phyloP scores from a whole-genome alignment of 768 basidiomycete genomes.

The Lactifluus echinatus region DNA sequence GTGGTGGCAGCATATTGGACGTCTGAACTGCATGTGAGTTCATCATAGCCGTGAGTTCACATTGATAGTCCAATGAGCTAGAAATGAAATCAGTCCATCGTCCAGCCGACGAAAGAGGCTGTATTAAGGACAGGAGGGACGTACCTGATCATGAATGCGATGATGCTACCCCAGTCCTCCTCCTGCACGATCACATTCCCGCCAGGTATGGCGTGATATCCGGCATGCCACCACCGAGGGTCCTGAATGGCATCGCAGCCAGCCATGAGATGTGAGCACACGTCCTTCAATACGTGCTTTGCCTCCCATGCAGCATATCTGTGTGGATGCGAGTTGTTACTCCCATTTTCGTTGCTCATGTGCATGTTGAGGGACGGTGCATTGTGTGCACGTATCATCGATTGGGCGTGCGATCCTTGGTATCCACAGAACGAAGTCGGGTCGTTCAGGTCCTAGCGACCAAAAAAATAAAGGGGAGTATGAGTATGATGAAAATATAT shows the following conservation, averaged over 20 bases:
- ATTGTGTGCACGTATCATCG: too few relatives aligned
- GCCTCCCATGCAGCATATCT: conserved; percentile 56
- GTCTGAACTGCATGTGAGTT: not conserved
- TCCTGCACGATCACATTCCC: conserved; percentile 59
- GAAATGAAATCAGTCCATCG: conserved; percentile 4
- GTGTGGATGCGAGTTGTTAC: too few relatives aligned
- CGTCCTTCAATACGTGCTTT: conserved; percentile 44
- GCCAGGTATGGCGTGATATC: conserved; percentile 57
- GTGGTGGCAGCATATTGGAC: not conserved
- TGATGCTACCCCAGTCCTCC: conserved; percentile 71
- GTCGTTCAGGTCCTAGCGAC: too few relatives aligned
- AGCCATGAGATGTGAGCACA: conserved; percentile 11
- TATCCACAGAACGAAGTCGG: too few relatives aligned
- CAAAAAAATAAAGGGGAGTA: too few relatives aligned
- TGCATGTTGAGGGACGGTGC: too few relatives aligned
- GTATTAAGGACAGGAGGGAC: conserved; percentile 17
- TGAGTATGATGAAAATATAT: too few relatives aligned
- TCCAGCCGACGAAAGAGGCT: not conserved
- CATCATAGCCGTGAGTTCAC: conserved; percentile 30
- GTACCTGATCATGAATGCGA: conserved; percentile 66
- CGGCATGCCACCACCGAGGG: conserved; percentile 58
- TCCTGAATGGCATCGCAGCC: conserved; percentile 29
- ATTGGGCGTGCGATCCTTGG: too few relatives aligned
- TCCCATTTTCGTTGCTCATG: too few relatives aligned
- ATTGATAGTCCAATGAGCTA: conserved; percentile 56